phyloP scores from a whole-genome alignment of 352 stramenopile species.

The Phytophthora tubulina region DNA sequence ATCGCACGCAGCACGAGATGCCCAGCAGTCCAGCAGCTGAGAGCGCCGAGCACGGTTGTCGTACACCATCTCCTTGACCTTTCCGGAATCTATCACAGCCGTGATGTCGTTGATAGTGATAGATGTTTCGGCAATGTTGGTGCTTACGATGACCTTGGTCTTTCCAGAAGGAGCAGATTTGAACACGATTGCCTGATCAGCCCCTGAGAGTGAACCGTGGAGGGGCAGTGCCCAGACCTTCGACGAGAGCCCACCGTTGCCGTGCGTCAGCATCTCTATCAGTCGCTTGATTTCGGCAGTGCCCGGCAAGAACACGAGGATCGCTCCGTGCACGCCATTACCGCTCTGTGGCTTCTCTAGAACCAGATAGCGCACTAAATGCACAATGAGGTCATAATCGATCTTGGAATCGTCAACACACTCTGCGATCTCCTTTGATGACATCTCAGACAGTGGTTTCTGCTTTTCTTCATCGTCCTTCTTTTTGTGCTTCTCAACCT shows the following conservation, averaged over 20 bases:
- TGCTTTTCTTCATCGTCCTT: constrained; percentile 42
- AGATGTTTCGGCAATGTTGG: constrained; percentile 91
- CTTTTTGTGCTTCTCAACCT: constrained; percentile 67
- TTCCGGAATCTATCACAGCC: constrained; percentile 86
- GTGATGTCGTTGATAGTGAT: constrained; percentile 93
- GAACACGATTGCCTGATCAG: constrained; percentile 84
- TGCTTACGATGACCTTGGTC: constrained; percentile 89
- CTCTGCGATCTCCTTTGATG: constrained; percentile 60
- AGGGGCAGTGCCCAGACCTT: constrained; percentile 78
- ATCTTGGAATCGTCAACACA: constrained; percentile 92
- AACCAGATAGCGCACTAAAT: constrained; percentile 84
- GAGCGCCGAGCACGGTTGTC: constrained; percentile 74
- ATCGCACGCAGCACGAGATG: constrained; percentile 81
- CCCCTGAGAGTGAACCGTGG: constrained; percentile 77
- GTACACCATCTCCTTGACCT: constrained; percentile 92
- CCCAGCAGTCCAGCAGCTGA: constrained; percentile 85
- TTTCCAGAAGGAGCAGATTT: constrained; percentile 64
- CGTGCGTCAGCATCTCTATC: constrained; percentile 64
- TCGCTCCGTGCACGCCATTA: constrained; percentile 54
- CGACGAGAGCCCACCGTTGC: constrained; percentile 44
- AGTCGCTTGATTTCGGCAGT: constrained; percentile 87
- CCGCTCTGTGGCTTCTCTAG: constrained; percentile 29
- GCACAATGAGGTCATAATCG: constrained; percentile 94
- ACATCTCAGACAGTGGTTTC: constrained; percentile 45
- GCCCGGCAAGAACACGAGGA: constrained; percentile 87